A percentile compares a stretch with the other conserved stretches of the same genome.
phyloP scores from a whole-genome alignment of 495 filamentous ascomycete species.

The Articulospora tetracladia region DNA sequence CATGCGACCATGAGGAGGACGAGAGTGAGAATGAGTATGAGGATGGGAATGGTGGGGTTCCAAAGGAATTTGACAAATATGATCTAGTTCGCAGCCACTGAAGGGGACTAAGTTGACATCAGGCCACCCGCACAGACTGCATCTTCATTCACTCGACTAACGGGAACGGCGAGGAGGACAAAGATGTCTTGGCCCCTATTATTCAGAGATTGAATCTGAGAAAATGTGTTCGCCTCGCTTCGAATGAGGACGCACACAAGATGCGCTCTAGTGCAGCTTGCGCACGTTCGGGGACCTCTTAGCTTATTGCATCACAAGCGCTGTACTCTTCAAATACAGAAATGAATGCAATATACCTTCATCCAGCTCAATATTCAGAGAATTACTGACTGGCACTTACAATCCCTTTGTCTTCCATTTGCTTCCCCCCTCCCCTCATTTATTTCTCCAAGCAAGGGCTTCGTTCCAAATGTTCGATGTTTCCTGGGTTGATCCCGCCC shows the following conservation, averaged over 20 bases:
- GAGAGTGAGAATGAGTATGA: not conserved
- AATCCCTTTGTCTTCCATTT: no score
- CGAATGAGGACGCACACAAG: not conserved
- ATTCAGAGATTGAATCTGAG: not conserved
- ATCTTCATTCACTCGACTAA: not conserved
- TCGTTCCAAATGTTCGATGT: slow-evolving; percentile 42
- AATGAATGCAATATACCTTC: not conserved
- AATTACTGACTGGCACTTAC: not conserved
- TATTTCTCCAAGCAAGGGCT: not conserved
- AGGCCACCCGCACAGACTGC: not conserved
- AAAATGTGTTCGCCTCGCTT: not conserved
- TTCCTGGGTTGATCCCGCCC: slow-evolving; percentile 40
- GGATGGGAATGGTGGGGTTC: not conserved
- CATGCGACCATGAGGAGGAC: slow-evolving; percentile 24
- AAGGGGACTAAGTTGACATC: not conserved
- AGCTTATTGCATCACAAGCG: not conserved
- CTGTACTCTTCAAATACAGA: no score
- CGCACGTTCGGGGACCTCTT: not conserved
- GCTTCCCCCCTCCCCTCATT: not conserved
- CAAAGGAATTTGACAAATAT: not conserved
- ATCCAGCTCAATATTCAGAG: not conserved
- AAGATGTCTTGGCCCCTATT: slow-evolving; percentile 1
- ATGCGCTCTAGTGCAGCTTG: not conserved
- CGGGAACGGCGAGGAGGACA: not conserved
- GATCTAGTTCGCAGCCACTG: not conserved